Conservation (phyloP, 371 early-diverging fungal species). For the Syncephalastrum contaminatum region DNA sequence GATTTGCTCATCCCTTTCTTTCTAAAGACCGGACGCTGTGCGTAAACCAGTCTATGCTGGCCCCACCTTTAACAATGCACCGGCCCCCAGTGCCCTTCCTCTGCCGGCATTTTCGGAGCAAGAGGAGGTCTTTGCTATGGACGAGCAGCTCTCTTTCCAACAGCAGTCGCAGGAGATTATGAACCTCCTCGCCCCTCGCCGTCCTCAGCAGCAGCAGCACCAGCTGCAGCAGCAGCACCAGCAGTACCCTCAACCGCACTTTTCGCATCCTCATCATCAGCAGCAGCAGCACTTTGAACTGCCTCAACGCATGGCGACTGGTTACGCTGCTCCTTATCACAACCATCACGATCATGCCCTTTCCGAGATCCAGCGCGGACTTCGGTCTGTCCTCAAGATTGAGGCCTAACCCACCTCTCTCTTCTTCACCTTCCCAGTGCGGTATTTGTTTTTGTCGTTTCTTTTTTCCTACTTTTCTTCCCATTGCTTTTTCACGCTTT, state of each 20-base stretch:
- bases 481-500: constrained; percentile 8
- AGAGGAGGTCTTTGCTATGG: constrained; percentile 22
- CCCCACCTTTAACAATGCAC: constrained; percentile 80
- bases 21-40: not conserved
- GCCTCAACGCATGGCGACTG: constrained; percentile 20
- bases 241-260: constrained; percentile 4
- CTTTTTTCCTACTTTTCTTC: constrained; percentile 5
- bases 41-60: constrained; percentile 65
- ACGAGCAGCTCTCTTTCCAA: constrained; percentile 19
- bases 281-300: constrained; percentile 8
- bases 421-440: not conserved
- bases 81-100: constrained; percentile 71
- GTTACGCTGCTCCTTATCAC: constrained; percentile 22
- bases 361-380: constrained; percentile 47
- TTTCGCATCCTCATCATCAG: constrained; percentile 11
- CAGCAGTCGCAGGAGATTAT: constrained; percentile 33
- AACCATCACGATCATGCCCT: constrained; percentile 23
- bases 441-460: too few relatives aligned
- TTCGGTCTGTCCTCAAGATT: constrained; percentile 50
- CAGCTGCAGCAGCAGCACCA: constrained; percentile 1
- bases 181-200: constrained; percentile 23
- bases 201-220: constrained; percentile 7
- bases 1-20: too few relatives aligned
- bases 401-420: constrained; percentile 24
- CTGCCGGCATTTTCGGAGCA: constrained; percentile 63